Conservation (phyloP, 352 stramenopile genomes). For the Phytophthora pseudosyringae region DNA sequence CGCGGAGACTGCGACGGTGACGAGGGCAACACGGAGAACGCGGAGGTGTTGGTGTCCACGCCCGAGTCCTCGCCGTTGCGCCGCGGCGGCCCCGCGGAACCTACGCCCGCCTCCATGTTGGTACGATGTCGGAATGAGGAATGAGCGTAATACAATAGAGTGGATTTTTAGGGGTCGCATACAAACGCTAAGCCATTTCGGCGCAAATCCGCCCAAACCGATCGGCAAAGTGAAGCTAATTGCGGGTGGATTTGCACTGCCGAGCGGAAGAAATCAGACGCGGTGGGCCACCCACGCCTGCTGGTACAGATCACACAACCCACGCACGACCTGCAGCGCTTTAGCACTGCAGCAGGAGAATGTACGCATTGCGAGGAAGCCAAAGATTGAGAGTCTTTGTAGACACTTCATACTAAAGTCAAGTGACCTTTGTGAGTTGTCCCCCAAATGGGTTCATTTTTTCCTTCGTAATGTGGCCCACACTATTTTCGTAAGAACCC, state of each 20-base stretch:
- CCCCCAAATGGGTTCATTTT: conserved; percentile 18
- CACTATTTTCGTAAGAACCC: conserved; percentile 21
- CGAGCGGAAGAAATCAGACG: conserved; percentile 15
- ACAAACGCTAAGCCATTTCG: conserved; percentile 24
- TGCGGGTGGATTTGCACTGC: conserved; percentile 2
- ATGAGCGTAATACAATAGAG: conserved; percentile 8
- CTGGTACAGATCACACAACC: not conserved
- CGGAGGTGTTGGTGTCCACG: conserved; percentile 11
- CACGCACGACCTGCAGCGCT: not conserved
- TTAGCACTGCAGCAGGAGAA: not conserved
- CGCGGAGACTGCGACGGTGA: conserved; percentile 21
- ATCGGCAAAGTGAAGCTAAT: conserved; percentile 7
- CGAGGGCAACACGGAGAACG: conserved; percentile 28
- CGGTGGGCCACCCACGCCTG: not conserved
- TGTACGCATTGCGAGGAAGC: not conserved
- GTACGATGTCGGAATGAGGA: conserved; percentile 6
- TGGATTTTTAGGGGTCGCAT: conserved; percentile 32
- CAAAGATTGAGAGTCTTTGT: not conserved
- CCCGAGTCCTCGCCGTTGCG: conserved; percentile 5
- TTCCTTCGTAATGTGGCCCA: conserved; percentile 11
- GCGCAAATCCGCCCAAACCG: conserved; percentile 4
- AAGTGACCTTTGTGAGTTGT: not conserved
- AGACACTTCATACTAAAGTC: not conserved
- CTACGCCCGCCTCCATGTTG: conserved; percentile 21
- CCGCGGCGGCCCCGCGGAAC: conserved; percentile 7